Evolutionary conservation across 2,329 filamentous ascomycete species (phyloP).

Genomic region (Cladosporium sphaerospermum): DNA sequence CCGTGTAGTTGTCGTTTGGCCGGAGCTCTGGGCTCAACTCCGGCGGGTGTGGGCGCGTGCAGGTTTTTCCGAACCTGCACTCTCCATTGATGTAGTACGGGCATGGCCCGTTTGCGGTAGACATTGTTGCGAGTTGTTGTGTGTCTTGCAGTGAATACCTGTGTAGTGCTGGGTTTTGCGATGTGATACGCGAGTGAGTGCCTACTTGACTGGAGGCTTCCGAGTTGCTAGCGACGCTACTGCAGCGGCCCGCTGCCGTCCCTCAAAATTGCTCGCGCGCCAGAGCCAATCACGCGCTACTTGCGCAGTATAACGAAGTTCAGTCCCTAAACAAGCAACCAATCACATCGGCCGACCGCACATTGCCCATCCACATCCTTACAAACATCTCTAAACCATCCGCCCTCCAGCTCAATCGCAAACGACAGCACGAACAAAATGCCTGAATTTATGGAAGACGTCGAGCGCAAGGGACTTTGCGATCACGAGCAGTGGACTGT

Average conservation of each 20-base stretch:
- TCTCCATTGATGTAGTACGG: no score
- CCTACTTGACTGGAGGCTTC: not conserved
- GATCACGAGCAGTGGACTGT: not conserved
- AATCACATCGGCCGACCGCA: not conserved
- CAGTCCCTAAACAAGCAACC: not conserved
- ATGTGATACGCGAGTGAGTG: not conserved
- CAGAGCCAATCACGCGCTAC: not conserved
- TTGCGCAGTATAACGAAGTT: not conserved
- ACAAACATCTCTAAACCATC: not conserved
- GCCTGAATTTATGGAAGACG: not conserved
- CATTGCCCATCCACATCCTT: not conserved
- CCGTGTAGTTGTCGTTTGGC: not conserved
- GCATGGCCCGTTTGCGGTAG: no score
- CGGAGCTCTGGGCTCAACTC: not conserved
- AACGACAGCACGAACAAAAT: not conserved
- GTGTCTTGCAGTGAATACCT: no score
- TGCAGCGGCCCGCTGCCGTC: not conserved
- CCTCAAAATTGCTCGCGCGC: not conserved
- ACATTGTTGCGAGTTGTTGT: no score
- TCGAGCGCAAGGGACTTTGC: not conserved
- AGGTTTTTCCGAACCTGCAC: no score
- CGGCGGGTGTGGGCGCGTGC: not conserved
- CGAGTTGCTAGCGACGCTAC: not conserved
- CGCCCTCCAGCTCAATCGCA: not conserved
- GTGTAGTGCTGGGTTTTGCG: not conserved